These are phyloP conservation scores for Metschnikowia reukaufii DNA, from an alignment of 805 yeast species.

Conservation along the genomic window DNA sequence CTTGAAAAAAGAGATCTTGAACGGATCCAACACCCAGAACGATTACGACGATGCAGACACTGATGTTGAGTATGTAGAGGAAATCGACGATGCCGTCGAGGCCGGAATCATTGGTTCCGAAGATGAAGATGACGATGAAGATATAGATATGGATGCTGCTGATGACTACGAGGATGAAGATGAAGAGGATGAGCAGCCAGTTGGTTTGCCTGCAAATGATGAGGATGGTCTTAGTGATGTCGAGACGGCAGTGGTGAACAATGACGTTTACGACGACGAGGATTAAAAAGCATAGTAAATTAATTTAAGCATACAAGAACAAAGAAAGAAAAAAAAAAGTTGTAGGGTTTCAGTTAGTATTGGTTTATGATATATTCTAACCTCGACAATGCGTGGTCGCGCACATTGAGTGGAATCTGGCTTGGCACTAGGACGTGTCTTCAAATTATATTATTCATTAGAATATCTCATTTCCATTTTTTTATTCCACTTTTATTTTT, in stretches of 20 bases:
- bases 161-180: constrained; percentile 12
- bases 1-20: constrained; percentile 40
- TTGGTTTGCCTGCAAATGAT: constrained; percentile 19
- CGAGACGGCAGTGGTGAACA: constrained; percentile 19
- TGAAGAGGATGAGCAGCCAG: constrained; percentile 15
- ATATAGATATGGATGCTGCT: constrained; percentile 10
- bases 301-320: not conserved
- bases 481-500: not conserved
- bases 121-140: constrained; percentile 15
- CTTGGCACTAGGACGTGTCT: not conserved
- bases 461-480: not conserved
- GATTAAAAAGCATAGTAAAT: not conserved
- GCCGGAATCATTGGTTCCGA: constrained; percentile 22
- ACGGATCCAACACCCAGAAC: constrained; percentile 21
- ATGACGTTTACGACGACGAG: constrained; percentile 18
- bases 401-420: not conserved
- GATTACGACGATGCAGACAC: constrained; percentile 39
- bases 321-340: not conserved
- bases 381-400: not conserved
- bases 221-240: constrained; percentile 22
- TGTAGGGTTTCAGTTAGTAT: no score
- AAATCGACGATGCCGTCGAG: constrained; percentile 52
- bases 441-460: no score
- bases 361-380: no score
- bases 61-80: constrained; percentile 73